These are phyloP conservation scores for Sporisorium iseilematis-ciliati DNA, from an alignment of 1,284 basidiomycete genomes.

Conservation along the genomic window DNA sequence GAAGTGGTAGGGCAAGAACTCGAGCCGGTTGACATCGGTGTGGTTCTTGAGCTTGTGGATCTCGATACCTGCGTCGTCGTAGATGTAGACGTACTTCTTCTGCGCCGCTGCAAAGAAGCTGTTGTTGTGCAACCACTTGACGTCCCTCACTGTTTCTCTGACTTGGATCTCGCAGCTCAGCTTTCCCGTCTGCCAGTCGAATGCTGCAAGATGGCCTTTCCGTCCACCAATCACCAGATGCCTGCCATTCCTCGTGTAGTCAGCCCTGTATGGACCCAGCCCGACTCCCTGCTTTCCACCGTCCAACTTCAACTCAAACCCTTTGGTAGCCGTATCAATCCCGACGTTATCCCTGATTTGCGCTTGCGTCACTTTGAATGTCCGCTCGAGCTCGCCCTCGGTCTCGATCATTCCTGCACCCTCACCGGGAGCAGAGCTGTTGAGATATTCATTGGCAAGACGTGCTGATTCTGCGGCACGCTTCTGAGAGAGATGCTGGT, in stretches of 20 bases:
- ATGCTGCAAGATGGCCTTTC: conserved; percentile 90
- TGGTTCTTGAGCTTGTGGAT: conserved; percentile 81
- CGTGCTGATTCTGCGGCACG: conserved; percentile 62
- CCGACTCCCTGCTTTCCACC: conserved; percentile 71
- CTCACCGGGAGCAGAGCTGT: conserved; percentile 60
- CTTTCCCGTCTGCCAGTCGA: conserved; percentile 91
- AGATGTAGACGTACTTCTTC: conserved; percentile 95
- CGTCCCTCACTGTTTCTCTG: conserved; percentile 87
- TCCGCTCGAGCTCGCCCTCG: conserved; percentile 84
- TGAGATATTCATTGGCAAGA: conserved; percentile 66
- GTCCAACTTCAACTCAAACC: conserved; percentile 84
- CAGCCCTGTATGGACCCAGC: conserved; percentile 81
- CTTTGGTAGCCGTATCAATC: conserved; percentile 79
- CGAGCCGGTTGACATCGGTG: conserved; percentile 88
- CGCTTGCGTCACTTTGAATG: conserved; percentile 86
- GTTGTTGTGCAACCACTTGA: conserved; percentile 93
- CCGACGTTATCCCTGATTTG: conserved; percentile 82
- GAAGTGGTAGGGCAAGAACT: conserved; percentile 97
- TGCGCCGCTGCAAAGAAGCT: conserved; percentile 95
- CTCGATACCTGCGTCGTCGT: conserved; percentile 91
- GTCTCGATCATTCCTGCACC: conserved; percentile 80
- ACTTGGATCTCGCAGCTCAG: conserved; percentile 90
- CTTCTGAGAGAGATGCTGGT: conserved; percentile 57
- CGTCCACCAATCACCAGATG: conserved; percentile 75
- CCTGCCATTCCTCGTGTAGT: conserved; percentile 90